A percentile compares a stretch with the other conserved stretches of the same genome.
Conservation (phyloP, 2,329 filamentous ascomycete genomes). For the Cladosporium sphaerospermum region DNA sequence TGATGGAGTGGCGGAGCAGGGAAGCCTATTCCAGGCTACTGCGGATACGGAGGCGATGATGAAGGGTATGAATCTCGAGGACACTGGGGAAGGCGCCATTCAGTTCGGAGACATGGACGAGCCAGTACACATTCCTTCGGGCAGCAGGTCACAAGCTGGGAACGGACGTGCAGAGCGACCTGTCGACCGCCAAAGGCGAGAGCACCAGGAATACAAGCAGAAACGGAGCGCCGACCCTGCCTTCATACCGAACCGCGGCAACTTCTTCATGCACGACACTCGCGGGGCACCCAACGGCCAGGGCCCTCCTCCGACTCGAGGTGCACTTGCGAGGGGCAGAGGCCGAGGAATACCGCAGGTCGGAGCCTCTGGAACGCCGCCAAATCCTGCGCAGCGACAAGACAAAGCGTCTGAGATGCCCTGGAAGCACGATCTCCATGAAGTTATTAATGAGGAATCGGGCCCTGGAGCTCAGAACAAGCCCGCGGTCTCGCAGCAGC, state of each 20-base stretch:
- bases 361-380: slow-evolving; percentile 49
- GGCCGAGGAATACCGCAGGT: slow-evolving; percentile 55
- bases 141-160: neutral
- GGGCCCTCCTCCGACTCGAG: slow-evolving; percentile 17
- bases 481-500: slow-evolving; percentile 13
- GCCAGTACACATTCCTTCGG: slow-evolving; percentile 9
- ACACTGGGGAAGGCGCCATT: slow-evolving; percentile 5
- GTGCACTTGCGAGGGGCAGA: slow-evolving; percentile 45
- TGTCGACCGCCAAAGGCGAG: slow-evolving; percentile 67
- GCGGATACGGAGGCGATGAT: slow-evolving; percentile 57
- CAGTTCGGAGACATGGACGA: slow-evolving; percentile 9
- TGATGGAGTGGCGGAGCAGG: slow-evolving; percentile 33
- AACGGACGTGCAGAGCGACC: slow-evolving; percentile 45
- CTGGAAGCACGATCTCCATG: slow-evolving; percentile 94
- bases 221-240: slow-evolving; percentile 83
- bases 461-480: slow-evolving; percentile 11
- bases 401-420: slow-evolving; percentile 54
- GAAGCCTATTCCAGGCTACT: slow-evolving; percentile 35
- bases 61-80: slow-evolving; percentile 40
- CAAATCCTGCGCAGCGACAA: slow-evolving; percentile 39
- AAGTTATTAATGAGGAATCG: slow-evolving; percentile 46
- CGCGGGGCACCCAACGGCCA: slow-evolving; percentile 39
- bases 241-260: slow-evolving; percentile 88
- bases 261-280: slow-evolving; percentile 96
- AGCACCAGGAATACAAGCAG: slow-evolving; percentile 86